Base-by-base conservation (phyloP, 176 grass and related monocot species). In the Olyra latifolia region DNA sequence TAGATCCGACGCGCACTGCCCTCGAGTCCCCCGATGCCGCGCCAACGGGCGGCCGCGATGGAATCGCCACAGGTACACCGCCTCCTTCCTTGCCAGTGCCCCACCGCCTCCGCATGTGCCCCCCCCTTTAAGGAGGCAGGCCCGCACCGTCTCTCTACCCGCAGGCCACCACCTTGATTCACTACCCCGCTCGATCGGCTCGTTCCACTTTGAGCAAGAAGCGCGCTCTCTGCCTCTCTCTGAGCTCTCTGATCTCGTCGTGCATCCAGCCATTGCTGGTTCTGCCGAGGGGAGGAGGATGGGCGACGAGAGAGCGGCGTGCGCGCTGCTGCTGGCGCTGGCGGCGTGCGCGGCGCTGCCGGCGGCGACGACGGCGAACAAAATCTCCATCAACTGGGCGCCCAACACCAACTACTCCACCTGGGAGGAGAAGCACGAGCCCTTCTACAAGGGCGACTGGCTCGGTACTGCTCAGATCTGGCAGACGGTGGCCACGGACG, bases 371-470 rank as follows among this genome's bases (percentile, higher is more conserved):
- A 70, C 73, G 52, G 94, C 88, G 58, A 86, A 91, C 89, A 93
- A 74, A 75, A 84, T 99, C 88, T 80, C 41, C 24, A 77, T 98
- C 72, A 91, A 93, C 56, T 81, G 85, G 87, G 58, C 84, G 87
- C 92, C 96, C 69, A 87, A 85, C 80, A 74, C 80, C 17, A 99
- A 99, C 90, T 99, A 99, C 90, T 82, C 90, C 87, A 62, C 72
- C 53, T 99, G 96, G 96, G 49, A 74, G 76, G 44, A 84, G 75
- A 67, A 86, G 84, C 92, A 99, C 92, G 55, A 48, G 10, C 96
- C 96, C 20, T 99, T 95, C 83, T 93, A 99, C 88, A 85, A 91
- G 71, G 96, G 85, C 56, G 96, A 95, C 82, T 99, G 96, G 96
- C 88, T 99, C 49, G 96, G 96, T 99, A 89, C 68, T 35, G 32